Conservation (phyloP, 371 early-diverging fungal genomes). For the Apophysomyces elegans region DNA sequence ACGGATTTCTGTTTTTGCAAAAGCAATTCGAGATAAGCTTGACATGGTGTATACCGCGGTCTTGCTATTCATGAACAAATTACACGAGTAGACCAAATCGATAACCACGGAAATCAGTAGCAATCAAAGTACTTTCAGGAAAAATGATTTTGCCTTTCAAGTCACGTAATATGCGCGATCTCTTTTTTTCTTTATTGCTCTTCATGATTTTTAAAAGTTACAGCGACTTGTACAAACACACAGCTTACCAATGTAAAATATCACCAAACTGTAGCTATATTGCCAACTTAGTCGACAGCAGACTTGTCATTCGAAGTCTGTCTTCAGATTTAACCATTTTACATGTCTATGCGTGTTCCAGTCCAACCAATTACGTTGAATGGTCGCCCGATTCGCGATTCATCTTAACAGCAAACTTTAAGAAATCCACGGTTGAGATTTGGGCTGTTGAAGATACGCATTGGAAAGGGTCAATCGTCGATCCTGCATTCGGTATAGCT, state of each 20-base stretch:
- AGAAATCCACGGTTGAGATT: constrained; percentile 57
- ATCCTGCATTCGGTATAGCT: constrained; percentile 61
- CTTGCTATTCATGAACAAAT: neutral
- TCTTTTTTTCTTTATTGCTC: neutral
- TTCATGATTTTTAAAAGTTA: constrained; percentile 11
- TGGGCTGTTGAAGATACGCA: constrained; percentile 63
- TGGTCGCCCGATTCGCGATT: constrained; percentile 75
- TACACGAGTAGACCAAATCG: no score
- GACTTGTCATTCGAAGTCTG: constrained; percentile 47
- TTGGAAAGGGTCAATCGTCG: constrained; percentile 71
- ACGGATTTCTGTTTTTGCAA: neutral
- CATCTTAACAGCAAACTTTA: constrained; percentile 61
- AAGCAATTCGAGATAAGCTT: neutral
- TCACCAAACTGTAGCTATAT: constrained; percentile 73
- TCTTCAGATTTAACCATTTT: constrained; percentile 68
- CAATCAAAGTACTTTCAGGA: no score
- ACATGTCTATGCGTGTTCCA: constrained; percentile 58
- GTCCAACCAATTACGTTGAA: constrained; percentile 57
- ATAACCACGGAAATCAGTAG: no score
- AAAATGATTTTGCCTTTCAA: no score
- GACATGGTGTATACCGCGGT: neutral
- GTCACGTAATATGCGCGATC: neutral
- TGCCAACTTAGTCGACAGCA: constrained; percentile 72
- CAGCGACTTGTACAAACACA: constrained; percentile 71
- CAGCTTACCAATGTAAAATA: constrained; percentile 53